Percentiles rank a stretch among this genome's conserved stretches.
These are phyloP conservation scores for Rhodocollybia butyracea DNA, from an alignment of 768 basidiomycete species.

Conservation along the genomic window DNA sequence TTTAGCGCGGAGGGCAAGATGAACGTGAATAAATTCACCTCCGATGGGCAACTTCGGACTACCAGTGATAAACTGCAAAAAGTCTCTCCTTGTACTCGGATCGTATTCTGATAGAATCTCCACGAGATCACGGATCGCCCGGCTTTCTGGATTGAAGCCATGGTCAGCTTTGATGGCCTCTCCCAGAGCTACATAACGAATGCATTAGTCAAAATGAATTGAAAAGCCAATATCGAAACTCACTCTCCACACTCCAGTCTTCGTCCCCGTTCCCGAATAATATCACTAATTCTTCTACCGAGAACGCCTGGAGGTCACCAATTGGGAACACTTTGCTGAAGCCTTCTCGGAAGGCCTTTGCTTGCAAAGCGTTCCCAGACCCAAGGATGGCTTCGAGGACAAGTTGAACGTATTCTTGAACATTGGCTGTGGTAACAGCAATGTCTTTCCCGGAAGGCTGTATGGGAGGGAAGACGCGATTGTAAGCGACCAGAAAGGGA, in stretches of 20 bases:
- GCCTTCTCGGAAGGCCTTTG: constrained; percentile 89
- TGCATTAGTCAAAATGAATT: neutral
- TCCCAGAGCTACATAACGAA: constrained; percentile 57
- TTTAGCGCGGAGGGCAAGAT: neutral
- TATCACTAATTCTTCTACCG: constrained; percentile 92
- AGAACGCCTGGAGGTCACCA: constrained; percentile 85
- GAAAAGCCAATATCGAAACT: constrained; percentile 31
- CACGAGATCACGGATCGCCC: constrained; percentile 83
- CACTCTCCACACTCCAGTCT: constrained; percentile 93
- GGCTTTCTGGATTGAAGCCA: constrained; percentile 94
- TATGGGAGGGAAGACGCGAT: constrained; percentile 3
- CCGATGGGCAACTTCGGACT: constrained; percentile 96
- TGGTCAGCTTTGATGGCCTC: constrained; percentile 97
- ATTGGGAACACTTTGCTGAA: constrained; percentile 97
- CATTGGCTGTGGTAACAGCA: constrained; percentile 81
- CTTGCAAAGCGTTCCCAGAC: constrained; percentile 72
- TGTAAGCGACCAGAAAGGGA: neutral
- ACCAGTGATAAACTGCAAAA: constrained; percentile 95
- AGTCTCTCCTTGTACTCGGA: constrained; percentile 69
- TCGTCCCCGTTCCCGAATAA: constrained; percentile 97
- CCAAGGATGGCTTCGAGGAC: constrained; percentile 89
- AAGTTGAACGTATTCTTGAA: constrained; percentile 84
- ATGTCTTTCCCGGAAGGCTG: constrained; percentile 80
- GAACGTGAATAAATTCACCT: constrained; percentile 57
- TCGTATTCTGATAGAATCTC: constrained; percentile 87